Evolutionary conservation across 2,329 filamentous ascomycete species (phyloP).

Genomic region (Botrytis galanthina): DNA sequence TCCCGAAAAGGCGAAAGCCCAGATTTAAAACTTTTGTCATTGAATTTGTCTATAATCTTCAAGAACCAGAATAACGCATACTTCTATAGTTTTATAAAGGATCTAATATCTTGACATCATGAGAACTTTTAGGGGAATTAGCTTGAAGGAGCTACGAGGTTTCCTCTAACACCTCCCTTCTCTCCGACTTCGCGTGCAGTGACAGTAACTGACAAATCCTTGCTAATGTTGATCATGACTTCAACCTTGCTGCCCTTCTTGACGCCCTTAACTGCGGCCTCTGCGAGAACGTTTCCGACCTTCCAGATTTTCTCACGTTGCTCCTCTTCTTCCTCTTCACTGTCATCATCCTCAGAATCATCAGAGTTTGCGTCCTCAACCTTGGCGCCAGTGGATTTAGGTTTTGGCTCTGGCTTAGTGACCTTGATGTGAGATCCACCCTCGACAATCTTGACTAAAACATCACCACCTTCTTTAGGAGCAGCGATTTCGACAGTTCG

Average conservation of each 20-base stretch:
- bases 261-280: slow-evolving; percentile 77
- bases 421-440: slow-evolving; percentile 90
- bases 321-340: slow-evolving; percentile 82
- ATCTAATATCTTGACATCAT: slow-evolving; percentile 15
- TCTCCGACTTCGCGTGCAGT: slow-evolving; percentile 78
- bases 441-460: slow-evolving; percentile 85
- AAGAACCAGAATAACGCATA: background rate
- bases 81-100: slow-evolving; percentile 16
- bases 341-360: slow-evolving; percentile 54
- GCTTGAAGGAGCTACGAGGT: slow-evolving; percentile 30
- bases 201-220: slow-evolving; percentile 75
- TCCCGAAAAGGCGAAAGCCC: background rate
- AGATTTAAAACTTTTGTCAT: slow-evolving; percentile 9
- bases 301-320: slow-evolving; percentile 90
- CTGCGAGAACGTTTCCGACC: slow-evolving; percentile 75
- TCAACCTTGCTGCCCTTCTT: slow-evolving; percentile 91
- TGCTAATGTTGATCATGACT: slow-evolving; percentile 83
- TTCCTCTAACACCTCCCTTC: slow-evolving; percentile 39
- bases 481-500: slow-evolving; percentile 75
- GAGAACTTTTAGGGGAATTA: slow-evolving; percentile 33
- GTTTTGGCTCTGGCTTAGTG: slow-evolving; percentile 79
- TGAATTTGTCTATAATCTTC: slow-evolving; percentile 3
- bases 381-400: slow-evolving; percentile 60
- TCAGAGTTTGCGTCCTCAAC: slow-evolving; percentile 57
- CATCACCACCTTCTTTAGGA: slow-evolving; percentile 79